A percentile compares a stretch with the other conserved stretches of the same genome.
Conservation (phyloP, 2,329 filamentous ascomycete genomes). For the Tetracladium maxilliforme region DNA sequence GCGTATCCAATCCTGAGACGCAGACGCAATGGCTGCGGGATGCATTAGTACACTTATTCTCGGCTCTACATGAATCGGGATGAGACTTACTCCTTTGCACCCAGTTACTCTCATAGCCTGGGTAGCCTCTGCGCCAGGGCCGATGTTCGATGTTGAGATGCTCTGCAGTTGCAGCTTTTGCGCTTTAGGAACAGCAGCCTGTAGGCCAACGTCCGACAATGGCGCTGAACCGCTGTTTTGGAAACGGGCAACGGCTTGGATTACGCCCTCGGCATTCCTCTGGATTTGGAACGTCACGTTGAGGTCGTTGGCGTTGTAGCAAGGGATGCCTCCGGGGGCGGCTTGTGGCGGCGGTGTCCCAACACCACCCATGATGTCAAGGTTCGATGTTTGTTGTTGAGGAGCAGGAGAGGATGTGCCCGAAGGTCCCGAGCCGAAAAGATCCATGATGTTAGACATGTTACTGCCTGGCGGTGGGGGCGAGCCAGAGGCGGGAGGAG, state of each 20-base stretch:
- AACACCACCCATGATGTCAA: constrained; percentile 65
- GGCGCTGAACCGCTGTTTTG: constrained; percentile 55
- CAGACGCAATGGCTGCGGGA: constrained; percentile 63
- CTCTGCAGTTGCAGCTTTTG: constrained; percentile 87
- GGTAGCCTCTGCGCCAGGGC: constrained; percentile 66
- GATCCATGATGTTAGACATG: constrained; percentile 17
- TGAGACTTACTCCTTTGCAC: constrained; percentile 69
- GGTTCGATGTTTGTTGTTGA: constrained; percentile 37
- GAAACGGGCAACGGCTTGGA: constrained; percentile 77
- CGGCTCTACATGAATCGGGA: constrained; percentile 4
- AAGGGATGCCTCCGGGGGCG: constrained; percentile 32
- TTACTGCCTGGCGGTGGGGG: constrained; percentile 14
- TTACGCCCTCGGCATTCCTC: constrained; percentile 61
- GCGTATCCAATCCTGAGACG: constrained; percentile 74
- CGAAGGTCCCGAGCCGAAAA: constrained; percentile 8
- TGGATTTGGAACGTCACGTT: constrained; percentile 72
- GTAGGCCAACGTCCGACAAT: constrained; percentile 66
- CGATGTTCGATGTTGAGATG: constrained; percentile 69
- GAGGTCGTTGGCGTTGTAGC: constrained; percentile 78
- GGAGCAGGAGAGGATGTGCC: constrained; percentile 30
- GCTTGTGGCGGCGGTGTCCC: constrained; percentile 33
- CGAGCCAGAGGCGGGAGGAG: constrained; percentile 18
- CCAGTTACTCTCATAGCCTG: constrained; percentile 82
- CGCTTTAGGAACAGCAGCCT: constrained; percentile 91
- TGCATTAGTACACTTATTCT: constrained; percentile 8